phyloP scores from a whole-genome alignment of 345 rosid genomes.

The Aurinia saxatilis region DNA sequence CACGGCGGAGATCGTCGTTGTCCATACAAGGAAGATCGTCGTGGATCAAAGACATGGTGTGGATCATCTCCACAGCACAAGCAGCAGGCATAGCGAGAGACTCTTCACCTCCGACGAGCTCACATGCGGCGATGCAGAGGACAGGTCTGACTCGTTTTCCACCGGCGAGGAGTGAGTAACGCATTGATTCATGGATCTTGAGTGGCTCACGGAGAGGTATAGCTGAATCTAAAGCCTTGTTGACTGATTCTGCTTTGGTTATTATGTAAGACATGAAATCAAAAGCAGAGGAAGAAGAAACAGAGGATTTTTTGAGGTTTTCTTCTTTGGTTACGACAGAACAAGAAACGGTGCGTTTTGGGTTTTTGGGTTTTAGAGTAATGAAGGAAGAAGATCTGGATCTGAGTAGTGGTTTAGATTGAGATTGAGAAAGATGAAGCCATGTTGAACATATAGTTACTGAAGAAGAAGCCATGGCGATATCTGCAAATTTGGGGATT shows the following conservation, averaged over 20 bases:
- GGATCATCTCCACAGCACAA: conserved; percentile 90
- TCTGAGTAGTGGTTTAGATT: conserved; percentile 13
- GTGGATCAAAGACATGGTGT: conserved; percentile 91
- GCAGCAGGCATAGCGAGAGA: conserved; percentile 75
- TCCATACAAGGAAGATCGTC: conserved; percentile 97
- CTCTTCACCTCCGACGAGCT: conserved; percentile 70
- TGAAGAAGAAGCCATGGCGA: conserved; percentile 37
- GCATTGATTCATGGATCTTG: conserved; percentile 90
- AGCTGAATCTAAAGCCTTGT: conserved; percentile 60
- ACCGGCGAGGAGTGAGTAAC: conserved; percentile 86
- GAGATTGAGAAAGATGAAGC: neutral
- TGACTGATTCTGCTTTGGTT: conserved; percentile 48
- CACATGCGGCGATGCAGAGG: conserved; percentile 83
- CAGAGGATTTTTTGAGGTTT: conserved; percentile 17
- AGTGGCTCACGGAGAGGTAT: conserved; percentile 56
- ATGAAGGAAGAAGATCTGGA: conserved; percentile 23
- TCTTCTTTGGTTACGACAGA: conserved; percentile 44
- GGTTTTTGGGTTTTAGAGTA: no score
- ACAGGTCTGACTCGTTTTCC: conserved; percentile 82
- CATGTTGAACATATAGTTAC: no score
- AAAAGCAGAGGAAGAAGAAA: conserved; percentile 28
- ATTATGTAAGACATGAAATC: conserved; percentile 79
- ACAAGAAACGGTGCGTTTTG: conserved; percentile 27
- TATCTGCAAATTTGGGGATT: neutral
- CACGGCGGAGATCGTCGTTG: conserved; percentile 91